These are phyloP conservation scores for Neopestalotiopsis rosae DNA, from an alignment of 2,329 filamentous ascomycete genomes.

Conservation along the genomic window DNA sequence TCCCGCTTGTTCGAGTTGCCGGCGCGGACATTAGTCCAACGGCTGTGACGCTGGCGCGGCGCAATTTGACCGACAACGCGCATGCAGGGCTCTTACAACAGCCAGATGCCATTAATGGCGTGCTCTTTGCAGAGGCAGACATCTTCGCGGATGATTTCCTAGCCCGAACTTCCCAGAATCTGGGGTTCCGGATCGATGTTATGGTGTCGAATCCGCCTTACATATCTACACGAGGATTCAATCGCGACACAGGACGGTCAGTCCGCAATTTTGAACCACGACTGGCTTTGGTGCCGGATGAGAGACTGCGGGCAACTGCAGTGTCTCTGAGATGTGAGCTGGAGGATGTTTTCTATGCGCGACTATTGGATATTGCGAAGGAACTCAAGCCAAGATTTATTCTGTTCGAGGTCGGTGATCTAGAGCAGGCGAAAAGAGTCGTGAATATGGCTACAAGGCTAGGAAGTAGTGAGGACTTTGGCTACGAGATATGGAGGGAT, in stretches of 20 bases:
- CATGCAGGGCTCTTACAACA: conserved; percentile 22
- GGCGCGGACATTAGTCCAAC: conserved; percentile 75
- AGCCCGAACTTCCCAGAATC: conserved; percentile 22
- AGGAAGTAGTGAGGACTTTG: conserved; percentile 33
- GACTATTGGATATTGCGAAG: conserved; percentile 62
- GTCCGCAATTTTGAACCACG: conserved; percentile 84
- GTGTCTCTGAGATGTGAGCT: conserved; percentile 22
- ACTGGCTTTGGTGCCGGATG: conserved; percentile 72
- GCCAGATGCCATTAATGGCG: conserved; percentile 32
- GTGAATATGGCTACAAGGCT: conserved; percentile 48
- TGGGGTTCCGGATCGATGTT: conserved; percentile 57
- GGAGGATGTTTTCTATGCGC: conserved; percentile 70
- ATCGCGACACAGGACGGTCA: conserved; percentile 68
- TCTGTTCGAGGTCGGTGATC: conserved; percentile 75
- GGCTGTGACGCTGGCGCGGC: conserved; percentile 69
- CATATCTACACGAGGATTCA: conserved; percentile 71
- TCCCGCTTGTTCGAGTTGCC: conserved; percentile 53
- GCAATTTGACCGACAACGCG: conserved; percentile 66
- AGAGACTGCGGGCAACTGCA: neutral
- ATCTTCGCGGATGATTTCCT: conserved; percentile 52
- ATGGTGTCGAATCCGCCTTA: conserved; percentile 92
- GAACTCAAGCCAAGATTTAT: conserved; percentile 58
- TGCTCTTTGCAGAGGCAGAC: conserved; percentile 54
- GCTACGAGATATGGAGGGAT: conserved; percentile 76
- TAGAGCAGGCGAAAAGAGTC: conserved; percentile 71